Base-by-base conservation (phyloP, 768 basidiomycete species). In the Suillus subluteus region DNA sequence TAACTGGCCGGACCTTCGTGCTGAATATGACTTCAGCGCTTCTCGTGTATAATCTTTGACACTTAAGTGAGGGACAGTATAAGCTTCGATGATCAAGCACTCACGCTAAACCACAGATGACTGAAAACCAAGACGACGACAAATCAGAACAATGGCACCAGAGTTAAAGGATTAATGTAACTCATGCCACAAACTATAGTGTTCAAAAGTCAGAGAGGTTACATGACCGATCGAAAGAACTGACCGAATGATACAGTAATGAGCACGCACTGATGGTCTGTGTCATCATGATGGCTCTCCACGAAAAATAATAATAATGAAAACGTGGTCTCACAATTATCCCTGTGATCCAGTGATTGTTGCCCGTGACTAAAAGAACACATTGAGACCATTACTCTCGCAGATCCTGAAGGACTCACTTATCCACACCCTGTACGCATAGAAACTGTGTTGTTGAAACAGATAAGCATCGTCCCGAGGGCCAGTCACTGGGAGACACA, bases 391-490 rank as follows among this genome's bases (percentile, higher is more conserved):
- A 7, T 13, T 6, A 44, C 32, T 23, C 3, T 15, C 30, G 32
- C n/a, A 26, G 4, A 2, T 30, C 55, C 30, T 30, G 5, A 50
- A 12, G 8, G n/a, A 58, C 73, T 46, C 52, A 74, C 73, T 74
- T 67, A 72, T 73, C 72, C 72, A 75, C 30, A 75, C 70, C 41
- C 72, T 74, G 32, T 75, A 69, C 23, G 65, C 63, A n/a, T 75
- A 75, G 37, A 74, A 74, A 62, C 74, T 75, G 46, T 48, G 11
- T 56, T 6, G 21, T 56, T 7, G 55, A 35, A 35, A 21, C 12
- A 68, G 38, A 26, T 44, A 2, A 5, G 4, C 32, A n/a, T 41
- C 44, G 37, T 35, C 26, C 7, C 4, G 21, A 35, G 41, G 4
- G 0, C 21, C n/a, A 41, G 21, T n/a, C 23, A 15, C 4, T 37